phyloP scores from a whole-genome alignment of 176 grass and related monocot species.

The Carex pumila region DNA sequence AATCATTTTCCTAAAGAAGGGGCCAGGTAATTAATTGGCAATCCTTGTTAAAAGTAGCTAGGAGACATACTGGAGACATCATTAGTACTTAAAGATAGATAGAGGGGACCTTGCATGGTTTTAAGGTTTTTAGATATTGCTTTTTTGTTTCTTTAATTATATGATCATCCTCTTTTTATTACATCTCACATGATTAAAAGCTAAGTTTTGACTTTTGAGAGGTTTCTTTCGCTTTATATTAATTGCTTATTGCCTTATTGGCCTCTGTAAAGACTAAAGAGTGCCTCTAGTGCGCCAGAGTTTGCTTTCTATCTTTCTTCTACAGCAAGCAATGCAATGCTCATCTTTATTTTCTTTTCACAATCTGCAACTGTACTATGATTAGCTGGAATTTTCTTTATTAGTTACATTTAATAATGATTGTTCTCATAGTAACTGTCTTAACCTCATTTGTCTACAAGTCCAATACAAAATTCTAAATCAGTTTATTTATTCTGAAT shows the following conservation, averaged over 20 bases:
- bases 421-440: neutral
- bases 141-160: neutral
- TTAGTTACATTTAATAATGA: too few species aligned
- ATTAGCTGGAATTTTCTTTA: neutral
- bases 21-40: neutral
- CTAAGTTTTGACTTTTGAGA: neutral
- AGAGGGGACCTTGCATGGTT: neutral
- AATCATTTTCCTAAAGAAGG: neutral
- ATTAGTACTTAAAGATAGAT: too few species aligned
- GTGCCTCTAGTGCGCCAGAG: neutral
- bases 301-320: slow-evolving; percentile 16
- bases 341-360: neutral
- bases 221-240: neutral
- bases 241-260: neutral
- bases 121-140: neutral
- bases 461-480: neutral
- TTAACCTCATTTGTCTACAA: neutral
- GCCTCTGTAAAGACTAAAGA: neutral
- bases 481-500: neutral
- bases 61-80: neutral
- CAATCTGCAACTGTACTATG: neutral
- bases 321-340: neutral
- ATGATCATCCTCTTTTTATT: neutral
- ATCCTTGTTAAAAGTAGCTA: neutral
- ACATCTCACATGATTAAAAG: slow-evolving; percentile 15